Percentiles rank a stretch among this genome's conserved stretches.
phyloP scores from a whole-genome alignment of 805 yeast species.

The Lachancea lanzarotensis region DNA sequence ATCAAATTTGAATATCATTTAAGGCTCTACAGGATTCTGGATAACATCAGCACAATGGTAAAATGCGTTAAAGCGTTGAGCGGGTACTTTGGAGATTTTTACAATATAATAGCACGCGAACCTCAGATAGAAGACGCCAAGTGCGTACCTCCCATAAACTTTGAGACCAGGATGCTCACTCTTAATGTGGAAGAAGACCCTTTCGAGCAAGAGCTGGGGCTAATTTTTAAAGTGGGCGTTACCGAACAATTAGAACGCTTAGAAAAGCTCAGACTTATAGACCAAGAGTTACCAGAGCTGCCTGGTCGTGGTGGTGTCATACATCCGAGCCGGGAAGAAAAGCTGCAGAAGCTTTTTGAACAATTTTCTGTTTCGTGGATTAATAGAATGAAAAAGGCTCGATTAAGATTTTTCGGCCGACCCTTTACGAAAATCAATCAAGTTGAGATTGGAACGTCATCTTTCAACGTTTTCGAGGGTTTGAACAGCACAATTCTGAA shows the following conservation, averaged over 20 bases:
- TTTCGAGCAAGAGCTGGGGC: conserved; percentile 54
- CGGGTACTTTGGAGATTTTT: conserved; percentile 37
- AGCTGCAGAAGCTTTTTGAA: conserved; percentile 17
- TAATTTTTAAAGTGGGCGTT: conserved; percentile 51
- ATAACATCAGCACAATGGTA: conserved; percentile 42
- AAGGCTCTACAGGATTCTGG: conserved; percentile 43
- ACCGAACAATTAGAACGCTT: conserved; percentile 50
- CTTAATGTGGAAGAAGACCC: conserved; percentile 57
- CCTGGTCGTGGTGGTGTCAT: background rate
- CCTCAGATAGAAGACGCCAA: conserved; percentile 27
- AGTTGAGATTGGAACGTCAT: background rate
- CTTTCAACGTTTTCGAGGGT: conserved; percentile 12
- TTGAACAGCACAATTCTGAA: conserved; percentile 25
- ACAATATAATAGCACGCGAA: conserved; percentile 17
- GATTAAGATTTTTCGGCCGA: conserved; percentile 24
- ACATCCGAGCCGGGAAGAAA: too few relatives aligned
- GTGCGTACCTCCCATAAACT: conserved; percentile 37
- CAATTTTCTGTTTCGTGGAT: conserved; percentile 40
- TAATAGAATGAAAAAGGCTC: conserved; percentile 29
- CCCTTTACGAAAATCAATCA: conserved; percentile 17
- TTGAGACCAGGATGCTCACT: conserved; percentile 38
- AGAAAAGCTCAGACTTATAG: conserved; percentile 32
- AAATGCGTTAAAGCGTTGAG: conserved; percentile 43
- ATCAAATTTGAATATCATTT: conserved; percentile 33
- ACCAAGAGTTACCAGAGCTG: conserved; percentile 12